These are phyloP conservation scores for Dryas integrifolia DNA, from an alignment of 331 rosid genomes.

Conservation along the genomic window DNA sequence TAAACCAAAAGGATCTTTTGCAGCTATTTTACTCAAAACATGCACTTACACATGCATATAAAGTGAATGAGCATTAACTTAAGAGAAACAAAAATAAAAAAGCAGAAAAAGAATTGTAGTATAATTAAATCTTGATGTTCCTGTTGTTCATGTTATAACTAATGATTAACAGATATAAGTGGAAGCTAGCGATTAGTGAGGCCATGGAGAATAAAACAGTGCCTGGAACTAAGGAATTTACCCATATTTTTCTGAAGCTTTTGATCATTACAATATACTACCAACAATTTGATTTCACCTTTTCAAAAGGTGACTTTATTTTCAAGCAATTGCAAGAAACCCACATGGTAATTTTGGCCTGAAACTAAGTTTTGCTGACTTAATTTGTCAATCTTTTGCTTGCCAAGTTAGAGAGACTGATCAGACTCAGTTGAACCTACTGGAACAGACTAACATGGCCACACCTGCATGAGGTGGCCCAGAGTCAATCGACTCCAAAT, in stretches of 20 bases:
- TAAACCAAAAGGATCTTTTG: slow-evolving; percentile 7
- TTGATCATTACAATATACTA: slow-evolving; percentile 32
- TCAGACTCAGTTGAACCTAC: neutral
- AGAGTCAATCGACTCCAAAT: slow-evolving; percentile 39
- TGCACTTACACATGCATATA: neutral
- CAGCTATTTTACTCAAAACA: neutral
- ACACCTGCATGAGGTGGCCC: slow-evolving; percentile 34
- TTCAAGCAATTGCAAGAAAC: neutral
- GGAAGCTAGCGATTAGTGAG: too few relatives aligned
- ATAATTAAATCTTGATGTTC: slow-evolving; percentile 1
- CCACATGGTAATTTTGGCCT: neutral
- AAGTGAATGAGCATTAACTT: neutral
- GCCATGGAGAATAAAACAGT: too few relatives aligned
- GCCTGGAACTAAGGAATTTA: neutral
- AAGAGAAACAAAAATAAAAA: neutral
- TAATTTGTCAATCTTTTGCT: too few relatives aligned
- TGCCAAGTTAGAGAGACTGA: too few relatives aligned
- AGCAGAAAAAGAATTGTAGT: neutral
- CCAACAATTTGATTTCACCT: slow-evolving; percentile 38
- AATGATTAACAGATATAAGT: too few relatives aligned
- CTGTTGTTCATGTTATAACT: neutral
- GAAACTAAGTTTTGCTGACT: neutral
- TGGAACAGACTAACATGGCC: slow-evolving; percentile 12
- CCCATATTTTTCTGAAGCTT: slow-evolving; percentile 32
- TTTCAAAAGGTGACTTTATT: slow-evolving; percentile 40